Evolutionary conservation across 2,329 filamentous ascomycete species (phyloP).

Genomic region (Helicocarpus griseus): DNA sequence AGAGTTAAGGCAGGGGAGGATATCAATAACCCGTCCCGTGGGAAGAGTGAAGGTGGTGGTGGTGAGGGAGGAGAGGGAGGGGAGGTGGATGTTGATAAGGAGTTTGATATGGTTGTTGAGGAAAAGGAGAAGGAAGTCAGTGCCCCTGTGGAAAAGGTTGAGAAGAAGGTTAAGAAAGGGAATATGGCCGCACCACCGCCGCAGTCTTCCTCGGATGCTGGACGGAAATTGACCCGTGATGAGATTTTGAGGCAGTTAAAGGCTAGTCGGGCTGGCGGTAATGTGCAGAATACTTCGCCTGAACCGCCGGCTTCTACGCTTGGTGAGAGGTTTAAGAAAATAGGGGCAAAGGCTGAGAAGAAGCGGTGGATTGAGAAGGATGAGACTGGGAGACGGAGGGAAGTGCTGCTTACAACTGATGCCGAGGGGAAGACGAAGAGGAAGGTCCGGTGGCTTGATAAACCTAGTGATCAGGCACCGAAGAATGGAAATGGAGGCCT

Average conservation of each 20-base stretch:
- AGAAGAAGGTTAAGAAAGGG: constrained; percentile 43
- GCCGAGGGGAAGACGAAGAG: constrained; percentile 52
- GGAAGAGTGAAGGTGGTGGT: constrained; percentile 13
- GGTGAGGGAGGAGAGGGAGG: constrained; percentile 23
- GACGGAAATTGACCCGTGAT: constrained; percentile 44
- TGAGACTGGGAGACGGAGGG: constrained; percentile 40
- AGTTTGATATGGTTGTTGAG: constrained; percentile 38
- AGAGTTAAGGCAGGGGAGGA: constrained; percentile 42
- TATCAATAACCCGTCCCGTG: constrained; percentile 32
- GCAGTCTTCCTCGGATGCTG: no score
- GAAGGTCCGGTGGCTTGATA: constrained; percentile 47
- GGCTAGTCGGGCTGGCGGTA: constrained; percentile 39
- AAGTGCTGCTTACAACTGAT: constrained; percentile 51
- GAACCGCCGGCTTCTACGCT: constrained; percentile 40
- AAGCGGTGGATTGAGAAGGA: constrained; percentile 48
- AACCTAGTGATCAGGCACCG: constrained; percentile 22
- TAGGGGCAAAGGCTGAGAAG: constrained; percentile 40
- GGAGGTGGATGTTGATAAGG: constrained; percentile 47
- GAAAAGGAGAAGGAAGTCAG: constrained; percentile 25
- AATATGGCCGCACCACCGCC: constrained; percentile 33
- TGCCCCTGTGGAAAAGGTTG: constrained; percentile 17
- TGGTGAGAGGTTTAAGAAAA: constrained; percentile 47
- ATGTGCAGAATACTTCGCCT: constrained; percentile 30
- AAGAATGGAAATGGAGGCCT: constrained; percentile 20
- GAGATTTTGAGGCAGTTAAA: constrained; percentile 52